These are phyloP conservation scores for Candida taoyuanica DNA, from an alignment of 805 yeast species.

Conservation along the genomic window DNA sequence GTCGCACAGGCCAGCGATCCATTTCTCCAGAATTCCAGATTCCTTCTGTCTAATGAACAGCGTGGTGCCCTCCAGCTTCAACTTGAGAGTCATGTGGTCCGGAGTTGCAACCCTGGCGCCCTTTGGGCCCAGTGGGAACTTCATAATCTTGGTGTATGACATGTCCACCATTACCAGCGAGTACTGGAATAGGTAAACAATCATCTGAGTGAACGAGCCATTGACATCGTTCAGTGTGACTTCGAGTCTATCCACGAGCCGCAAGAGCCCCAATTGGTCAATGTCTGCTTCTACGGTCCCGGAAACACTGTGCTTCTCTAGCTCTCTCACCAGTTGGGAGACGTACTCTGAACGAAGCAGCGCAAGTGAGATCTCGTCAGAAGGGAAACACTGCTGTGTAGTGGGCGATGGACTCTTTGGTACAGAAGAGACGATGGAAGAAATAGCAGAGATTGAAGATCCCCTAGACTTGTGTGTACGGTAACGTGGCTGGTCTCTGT, in stretches of 20 bases:
- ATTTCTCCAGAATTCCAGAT: constrained; percentile 33
- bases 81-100: constrained; percentile 19
- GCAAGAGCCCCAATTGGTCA: constrained; percentile 32
- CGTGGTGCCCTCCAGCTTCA: constrained; percentile 14
- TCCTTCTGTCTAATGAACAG: constrained; percentile 25
- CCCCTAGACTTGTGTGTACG: constrained; percentile 24
- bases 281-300: constrained; percentile 24
- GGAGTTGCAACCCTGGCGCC: constrained; percentile 18
- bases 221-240: constrained; percentile 29
- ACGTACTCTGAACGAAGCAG: constrained; percentile 20
- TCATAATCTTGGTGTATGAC: constrained; percentile 8
- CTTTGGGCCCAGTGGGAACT: constrained; percentile 5
- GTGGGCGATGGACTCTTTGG: constrained; percentile 26
- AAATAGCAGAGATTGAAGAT: constrained; percentile 27
- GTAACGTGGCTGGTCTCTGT: constrained; percentile 2
- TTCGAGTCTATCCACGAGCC: constrained; percentile 32
- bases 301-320: constrained; percentile 12
- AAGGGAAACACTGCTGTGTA: constrained; percentile 1
- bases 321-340: constrained; percentile 9
- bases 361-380: constrained; percentile 15
- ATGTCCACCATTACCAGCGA: constrained; percentile 14
- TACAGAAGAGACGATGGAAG: constrained; percentile 27
- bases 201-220: constrained; percentile 22
- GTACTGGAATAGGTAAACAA: constrained; percentile 33
- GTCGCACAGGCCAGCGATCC: constrained; percentile 38